Base-by-base conservation (phyloP, 345 rosid species). In the Mangifera indica region DNA sequence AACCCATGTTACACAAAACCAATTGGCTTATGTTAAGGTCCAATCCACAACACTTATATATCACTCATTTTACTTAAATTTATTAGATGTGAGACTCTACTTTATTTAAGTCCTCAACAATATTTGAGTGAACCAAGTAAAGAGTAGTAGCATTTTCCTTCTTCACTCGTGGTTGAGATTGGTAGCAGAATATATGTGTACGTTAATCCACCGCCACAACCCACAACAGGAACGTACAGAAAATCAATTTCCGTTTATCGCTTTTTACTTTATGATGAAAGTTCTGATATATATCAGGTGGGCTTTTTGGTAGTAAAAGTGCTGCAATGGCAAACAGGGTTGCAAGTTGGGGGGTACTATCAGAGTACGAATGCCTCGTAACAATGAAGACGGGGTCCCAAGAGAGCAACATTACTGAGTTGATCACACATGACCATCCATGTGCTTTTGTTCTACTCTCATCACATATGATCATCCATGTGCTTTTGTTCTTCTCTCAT, bases 311-410 rank as follows among this genome's bases (percentile, higher is more conserved):
- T 65, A 48, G 42, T 24, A 46, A 14, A 34, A 25, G 11, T 25
- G 69, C 25, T 1, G 69, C 11, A 21, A 51, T 22, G 61, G 53
- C 22, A n/a, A 53, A 52, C 53, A 37, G 69, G 32, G 24, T 24
- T 49, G 71, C 80, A 76, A 76, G 77, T 83, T 75, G 80, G 21
- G 70, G 49, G 48, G 79, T 76, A 71, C 76, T 68, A 52, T 0
- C 1, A 46, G 71, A 14, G 83, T 75, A 80, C 78, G 80, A 73
- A 71, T 49, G 81, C 63, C 21, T 0, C 60, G 76, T 72, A 72
- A 63, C 44, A 45, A 63, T 80, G 76, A 66, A 54, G 52, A 66
- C 0, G 22, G 77, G 67, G 18, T 78, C 80, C 71, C 42, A 45
- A 29, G 13, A 74, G 61, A 46, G 73, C 62, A 69, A 69, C 76